Conservation (phyloP, 805 yeast species). For the Kazachstania viticola region DNA sequence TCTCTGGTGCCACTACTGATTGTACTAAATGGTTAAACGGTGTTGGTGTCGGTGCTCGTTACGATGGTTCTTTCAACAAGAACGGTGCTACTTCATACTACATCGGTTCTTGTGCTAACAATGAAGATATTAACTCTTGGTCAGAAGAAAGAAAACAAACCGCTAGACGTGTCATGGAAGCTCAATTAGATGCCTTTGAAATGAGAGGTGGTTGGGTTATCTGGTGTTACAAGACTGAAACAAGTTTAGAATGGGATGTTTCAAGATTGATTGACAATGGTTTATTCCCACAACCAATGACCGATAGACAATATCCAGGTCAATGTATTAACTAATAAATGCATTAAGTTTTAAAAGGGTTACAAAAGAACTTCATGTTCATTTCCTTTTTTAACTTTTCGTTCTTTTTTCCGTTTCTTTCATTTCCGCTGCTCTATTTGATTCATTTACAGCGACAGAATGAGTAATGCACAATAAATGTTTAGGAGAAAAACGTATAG, state of each 20-base stretch:
- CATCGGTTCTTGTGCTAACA: constrained; percentile 52
- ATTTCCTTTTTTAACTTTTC: background rate
- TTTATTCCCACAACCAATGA: constrained; percentile 73
- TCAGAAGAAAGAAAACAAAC: constrained; percentile 41
- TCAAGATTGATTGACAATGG: constrained; percentile 42
- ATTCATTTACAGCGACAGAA: too few relatives aligned
- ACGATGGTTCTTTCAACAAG: constrained; percentile 43
- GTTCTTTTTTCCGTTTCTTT: too few relatives aligned
- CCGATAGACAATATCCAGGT: constrained; percentile 54
- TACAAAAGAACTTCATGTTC: too few relatives aligned
- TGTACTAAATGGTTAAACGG: constrained; percentile 87
- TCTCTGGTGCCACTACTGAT: constrained; percentile 87
- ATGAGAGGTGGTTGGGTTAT: constrained; percentile 77
- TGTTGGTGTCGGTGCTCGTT: constrained; percentile 72
- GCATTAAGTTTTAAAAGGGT: too few relatives aligned
- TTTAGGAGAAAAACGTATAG: too few relatives aligned
- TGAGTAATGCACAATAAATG: too few relatives aligned
- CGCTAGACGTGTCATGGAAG: constrained; percentile 68
- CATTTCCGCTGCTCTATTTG: too few relatives aligned
- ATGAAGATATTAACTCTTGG: constrained; percentile 43
- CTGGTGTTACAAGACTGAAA: constrained; percentile 91
- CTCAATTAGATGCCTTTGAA: constrained; percentile 80
- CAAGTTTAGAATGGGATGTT: constrained; percentile 78
- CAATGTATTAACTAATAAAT: constrained; percentile 35
- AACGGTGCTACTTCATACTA: constrained; percentile 24